phyloP scores from a whole-genome alignment of 1,284 basidiomycete genomes.

The Austroboletus niveus region DNA sequence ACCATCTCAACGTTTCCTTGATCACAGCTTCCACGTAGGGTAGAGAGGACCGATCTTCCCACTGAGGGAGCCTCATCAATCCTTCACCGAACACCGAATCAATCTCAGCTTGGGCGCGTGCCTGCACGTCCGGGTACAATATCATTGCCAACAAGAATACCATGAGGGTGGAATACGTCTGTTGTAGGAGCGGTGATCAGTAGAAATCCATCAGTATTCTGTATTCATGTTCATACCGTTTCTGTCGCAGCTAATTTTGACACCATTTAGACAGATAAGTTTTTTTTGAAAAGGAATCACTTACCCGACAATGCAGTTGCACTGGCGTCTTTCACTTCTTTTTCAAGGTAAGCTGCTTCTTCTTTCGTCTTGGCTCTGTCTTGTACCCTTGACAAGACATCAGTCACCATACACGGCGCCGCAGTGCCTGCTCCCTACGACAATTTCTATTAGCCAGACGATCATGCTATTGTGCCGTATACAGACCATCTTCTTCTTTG shows the following conservation, averaged over 20 bases:
- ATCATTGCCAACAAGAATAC: too few relatives aligned
- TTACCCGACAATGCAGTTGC: conserved; percentile 18
- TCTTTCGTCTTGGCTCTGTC: conserved; percentile 1
- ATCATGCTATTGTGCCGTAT: neutral
- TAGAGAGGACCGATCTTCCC: too few relatives aligned
- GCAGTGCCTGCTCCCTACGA: conserved; percentile 20
- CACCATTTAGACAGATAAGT: conserved; percentile 1
- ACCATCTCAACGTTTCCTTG: too few relatives aligned
- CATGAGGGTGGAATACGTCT: too few relatives aligned
- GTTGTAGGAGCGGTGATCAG: too few relatives aligned
- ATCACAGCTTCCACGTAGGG: too few relatives aligned
- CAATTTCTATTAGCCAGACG: too few relatives aligned
- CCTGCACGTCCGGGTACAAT: too few relatives aligned
- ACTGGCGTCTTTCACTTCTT: conserved; percentile 16
- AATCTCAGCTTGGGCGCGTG: too few relatives aligned
- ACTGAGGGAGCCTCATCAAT: too few relatives aligned
- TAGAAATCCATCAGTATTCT: too few relatives aligned
- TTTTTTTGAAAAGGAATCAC: neutral
- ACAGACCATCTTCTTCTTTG: conserved; percentile 23
- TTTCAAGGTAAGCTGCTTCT: conserved; percentile 7
- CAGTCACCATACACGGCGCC: conserved; percentile 24
- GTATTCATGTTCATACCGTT: conserved; percentile 14
- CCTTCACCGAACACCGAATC: too few relatives aligned
- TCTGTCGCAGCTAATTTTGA: conserved; percentile 18
- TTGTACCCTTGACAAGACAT: conserved; percentile 12